Base-by-base conservation (phyloP, 1,284 basidiomycete species). In the Calocybe gambosa region DNA sequence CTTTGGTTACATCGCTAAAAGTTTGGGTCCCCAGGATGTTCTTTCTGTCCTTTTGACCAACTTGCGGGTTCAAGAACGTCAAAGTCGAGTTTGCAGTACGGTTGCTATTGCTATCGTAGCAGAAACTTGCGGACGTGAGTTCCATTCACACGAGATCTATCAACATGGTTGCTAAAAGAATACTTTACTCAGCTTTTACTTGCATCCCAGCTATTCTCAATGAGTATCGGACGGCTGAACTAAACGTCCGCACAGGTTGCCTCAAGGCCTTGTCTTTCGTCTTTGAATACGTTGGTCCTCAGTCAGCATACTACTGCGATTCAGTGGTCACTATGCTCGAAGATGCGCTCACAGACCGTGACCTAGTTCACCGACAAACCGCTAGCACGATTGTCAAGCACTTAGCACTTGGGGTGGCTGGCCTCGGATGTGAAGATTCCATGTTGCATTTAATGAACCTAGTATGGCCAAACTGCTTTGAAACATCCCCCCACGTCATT, bases 231-330 rank as follows among this genome's bases (percentile, higher is more conserved):
- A 99, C 95, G 1, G 90, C 90, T 1, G 96, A 99, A 63, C 78
- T 99, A 51, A 99, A 99, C 65, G 96, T 99, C 37, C 88, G 96
- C 45, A 99, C 95, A n/a, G 96, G 96, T 51, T 99, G 95, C 80
- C 75, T 99, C 52, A 99, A 99, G 66, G 94, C 96, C 0, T 77
- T 99, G 21, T 93, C 94, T 3, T 99, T 97, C 75, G 88, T 99
- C 50, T 99, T 99, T 62, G 96, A 99, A 74, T 99, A 99, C 62
- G 95, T 99, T 58, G 96, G 96, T n/a, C 96, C 97, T 34, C 95
- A 98, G 74, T 94, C 93, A 21, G 95, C 96, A 31, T 96, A 97
- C 71, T 99, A 99, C 64, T 89, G 89, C 60, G 93, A 98, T 68
- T 95, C 92, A 1, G 93, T 98, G 15, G 89, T 98, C 45, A 94